Evolutionary conservation across 805 yeast genomes (phyloP).

Genomic region (Candida montana): DNA sequence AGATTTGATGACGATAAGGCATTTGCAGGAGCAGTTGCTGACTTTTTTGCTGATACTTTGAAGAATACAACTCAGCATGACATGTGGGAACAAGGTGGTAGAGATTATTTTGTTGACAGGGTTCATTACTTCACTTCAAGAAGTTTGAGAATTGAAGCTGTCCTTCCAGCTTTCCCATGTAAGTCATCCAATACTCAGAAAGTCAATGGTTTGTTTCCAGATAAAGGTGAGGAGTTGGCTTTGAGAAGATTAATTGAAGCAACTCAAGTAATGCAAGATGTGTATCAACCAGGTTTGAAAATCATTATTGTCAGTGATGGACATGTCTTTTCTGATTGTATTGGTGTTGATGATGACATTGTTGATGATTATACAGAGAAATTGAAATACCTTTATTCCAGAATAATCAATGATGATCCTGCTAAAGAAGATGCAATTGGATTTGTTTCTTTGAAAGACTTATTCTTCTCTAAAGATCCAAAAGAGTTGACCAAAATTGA

Average conservation of each 20-base stretch:
- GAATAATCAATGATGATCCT: conserved; percentile 26
- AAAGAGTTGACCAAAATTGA: conserved; percentile 24
- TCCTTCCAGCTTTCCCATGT: conserved; percentile 62
- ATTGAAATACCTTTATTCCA: conserved; percentile 38
- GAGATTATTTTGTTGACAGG: conserved; percentile 35
- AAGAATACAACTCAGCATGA: conserved; percentile 43
- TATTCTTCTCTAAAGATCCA: conserved; percentile 27
- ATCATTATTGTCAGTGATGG: conserved; percentile 59
- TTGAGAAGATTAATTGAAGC: conserved; percentile 32
- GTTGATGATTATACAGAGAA: conserved; percentile 44
- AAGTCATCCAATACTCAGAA: conserved; percentile 53
- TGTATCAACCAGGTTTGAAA: conserved; percentile 52
- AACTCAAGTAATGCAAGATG: conserved; percentile 26
- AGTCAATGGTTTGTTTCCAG: conserved; percentile 45
- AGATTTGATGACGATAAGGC: conserved; percentile 9
- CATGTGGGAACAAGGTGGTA: conserved; percentile 45
- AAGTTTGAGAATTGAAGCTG: conserved; percentile 45
- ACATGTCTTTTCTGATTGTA: conserved; percentile 60
- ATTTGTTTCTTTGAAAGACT: conserved; percentile 36
- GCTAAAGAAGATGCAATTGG: conserved; percentile 30
- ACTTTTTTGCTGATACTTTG: conserved; percentile 40
- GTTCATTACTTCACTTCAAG: conserved; percentile 46
- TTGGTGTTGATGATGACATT: conserved; percentile 53
- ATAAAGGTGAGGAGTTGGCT: conserved; percentile 46
- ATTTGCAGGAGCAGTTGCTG: conserved; percentile 31